phyloP scores from a whole-genome alignment of 2,329 filamentous ascomycete species.

The Cladosporium sp. region DNA sequence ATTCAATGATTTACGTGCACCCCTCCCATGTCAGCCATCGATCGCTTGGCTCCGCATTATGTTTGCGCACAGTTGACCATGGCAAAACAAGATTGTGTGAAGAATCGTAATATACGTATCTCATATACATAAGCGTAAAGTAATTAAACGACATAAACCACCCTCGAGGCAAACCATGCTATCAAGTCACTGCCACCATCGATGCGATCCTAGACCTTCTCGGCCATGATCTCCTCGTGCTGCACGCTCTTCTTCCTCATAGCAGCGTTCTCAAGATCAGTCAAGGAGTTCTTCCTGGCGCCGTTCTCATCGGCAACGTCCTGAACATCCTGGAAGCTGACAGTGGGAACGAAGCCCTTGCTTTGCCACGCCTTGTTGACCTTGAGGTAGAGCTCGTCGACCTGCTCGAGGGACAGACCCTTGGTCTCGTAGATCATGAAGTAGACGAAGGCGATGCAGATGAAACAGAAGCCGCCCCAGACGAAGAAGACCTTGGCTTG shows the following conservation, averaged over 20 bases:
- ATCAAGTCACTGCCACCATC: background rate
- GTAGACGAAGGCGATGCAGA: slow-evolving; percentile 50
- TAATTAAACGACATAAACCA: background rate
- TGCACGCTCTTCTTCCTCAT: slow-evolving; percentile 39
- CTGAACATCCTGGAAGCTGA: slow-evolving; percentile 48
- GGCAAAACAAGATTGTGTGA: background rate
- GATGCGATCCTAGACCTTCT: slow-evolving; percentile 5
- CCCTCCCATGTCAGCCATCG: background rate
- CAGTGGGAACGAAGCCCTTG: slow-evolving; percentile 50
- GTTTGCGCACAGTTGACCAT: background rate
- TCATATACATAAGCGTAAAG: background rate
- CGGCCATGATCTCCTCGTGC: slow-evolving; percentile 28
- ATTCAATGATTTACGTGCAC: no score
- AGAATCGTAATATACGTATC: background rate
- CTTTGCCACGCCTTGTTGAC: slow-evolving; percentile 60
- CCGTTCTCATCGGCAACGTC: slow-evolving; percentile 34
- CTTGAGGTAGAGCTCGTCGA: slow-evolving; percentile 75
- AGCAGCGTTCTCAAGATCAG: slow-evolving; percentile 35
- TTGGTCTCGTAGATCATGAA: slow-evolving; percentile 76
- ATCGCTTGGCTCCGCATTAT: background rate
- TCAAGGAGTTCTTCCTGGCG: slow-evolving; percentile 31
- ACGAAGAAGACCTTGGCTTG: slow-evolving; percentile 60
- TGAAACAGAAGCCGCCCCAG: slow-evolving; percentile 58
- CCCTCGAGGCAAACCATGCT: background rate
- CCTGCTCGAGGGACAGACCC: slow-evolving; percentile 76